Conservation (phyloP, 768 basidiomycete genomes). For the Polyporus arcularius region DNA sequence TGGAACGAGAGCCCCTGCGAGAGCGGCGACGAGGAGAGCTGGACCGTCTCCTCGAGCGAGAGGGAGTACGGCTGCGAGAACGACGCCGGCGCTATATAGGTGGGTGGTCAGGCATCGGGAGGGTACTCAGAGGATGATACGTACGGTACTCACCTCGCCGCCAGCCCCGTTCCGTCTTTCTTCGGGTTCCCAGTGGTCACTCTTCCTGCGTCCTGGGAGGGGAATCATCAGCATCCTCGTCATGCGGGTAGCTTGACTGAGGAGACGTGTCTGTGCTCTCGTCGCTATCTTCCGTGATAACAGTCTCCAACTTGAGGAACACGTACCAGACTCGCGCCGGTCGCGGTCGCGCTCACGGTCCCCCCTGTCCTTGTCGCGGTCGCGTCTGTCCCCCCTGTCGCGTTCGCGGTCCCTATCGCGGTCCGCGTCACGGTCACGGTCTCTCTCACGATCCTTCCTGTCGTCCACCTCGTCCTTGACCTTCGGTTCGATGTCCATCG, state of each 20-base stretch:
- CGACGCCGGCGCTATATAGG: constrained; percentile 43
- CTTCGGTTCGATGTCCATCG: constrained; percentile 85
- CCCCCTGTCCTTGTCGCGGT: constrained; percentile 36
- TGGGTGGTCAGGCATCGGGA: constrained; percentile 5
- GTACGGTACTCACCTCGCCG: constrained; percentile 56
- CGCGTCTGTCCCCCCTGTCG: constrained; percentile 13
- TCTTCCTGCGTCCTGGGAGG: constrained; percentile 45
- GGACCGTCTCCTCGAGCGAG: constrained; percentile 72
- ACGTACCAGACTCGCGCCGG: constrained; percentile 56
- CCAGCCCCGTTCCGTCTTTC: constrained; percentile 52
- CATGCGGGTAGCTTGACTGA: too few species aligned
- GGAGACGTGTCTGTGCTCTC: neutral
- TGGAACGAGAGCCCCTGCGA: constrained; percentile 55
- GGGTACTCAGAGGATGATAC: constrained; percentile 5
- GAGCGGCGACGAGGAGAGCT: constrained; percentile 60
- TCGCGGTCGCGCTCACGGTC: constrained; percentile 42
- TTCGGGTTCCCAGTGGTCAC: constrained; percentile 87
- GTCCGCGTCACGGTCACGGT: constrained; percentile 50
- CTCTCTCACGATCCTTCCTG: constrained; percentile 48
- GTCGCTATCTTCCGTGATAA: neutral
- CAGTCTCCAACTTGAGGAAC: neutral
- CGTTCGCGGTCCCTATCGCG: constrained; percentile 34
- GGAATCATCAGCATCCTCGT: constrained; percentile 19
- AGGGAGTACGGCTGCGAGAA: constrained; percentile 34
- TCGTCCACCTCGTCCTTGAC: constrained; percentile 73